Evolutionary conservation across 306 rosid species (phyloP).

Genomic region (Gleditsia sinensis): DNA sequence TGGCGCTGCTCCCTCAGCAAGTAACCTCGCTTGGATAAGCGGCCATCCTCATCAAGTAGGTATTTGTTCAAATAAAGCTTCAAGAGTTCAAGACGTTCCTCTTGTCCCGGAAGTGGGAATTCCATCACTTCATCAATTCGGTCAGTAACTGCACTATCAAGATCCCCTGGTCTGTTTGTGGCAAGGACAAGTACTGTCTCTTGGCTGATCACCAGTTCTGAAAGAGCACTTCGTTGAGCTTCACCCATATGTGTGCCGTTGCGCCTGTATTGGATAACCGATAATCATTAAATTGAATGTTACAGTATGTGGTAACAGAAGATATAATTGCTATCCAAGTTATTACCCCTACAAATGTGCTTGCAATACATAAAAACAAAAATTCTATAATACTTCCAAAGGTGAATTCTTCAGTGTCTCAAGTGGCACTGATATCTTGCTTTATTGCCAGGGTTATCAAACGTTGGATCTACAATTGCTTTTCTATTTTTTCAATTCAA

Average conservation of each 20-base stretch:
- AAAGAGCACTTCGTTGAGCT: slow-evolving; percentile 98
- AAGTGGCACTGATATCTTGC: too few relatives aligned
- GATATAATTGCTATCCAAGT: neutral
- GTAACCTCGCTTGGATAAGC: slow-evolving; percentile 47
- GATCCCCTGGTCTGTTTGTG: slow-evolving; percentile 92
- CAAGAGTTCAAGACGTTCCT: slow-evolving; percentile 78
- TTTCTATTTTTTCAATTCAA: too few relatives aligned
- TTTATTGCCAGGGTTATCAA: too few relatives aligned
- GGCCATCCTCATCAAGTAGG: slow-evolving; percentile 49
- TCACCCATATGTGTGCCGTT: slow-evolving; percentile 87
- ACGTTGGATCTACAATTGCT: neutral
- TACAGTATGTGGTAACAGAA: neutral
- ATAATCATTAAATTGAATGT: slow-evolving; percentile 8
- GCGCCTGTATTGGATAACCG: slow-evolving; percentile 60
- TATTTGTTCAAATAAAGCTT: slow-evolving; percentile 81
- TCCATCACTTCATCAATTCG: slow-evolving; percentile 94
- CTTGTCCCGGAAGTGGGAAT: slow-evolving; percentile 88
- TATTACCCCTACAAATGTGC: neutral
- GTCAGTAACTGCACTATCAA: slow-evolving; percentile 87
- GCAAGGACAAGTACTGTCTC: slow-evolving; percentile 95
- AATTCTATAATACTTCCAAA: neutral
- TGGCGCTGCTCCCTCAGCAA: slow-evolving; percentile 58
- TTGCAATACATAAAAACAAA: neutral
- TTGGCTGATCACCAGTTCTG: slow-evolving; percentile 92
- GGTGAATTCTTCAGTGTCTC: neutral